A percentile compares a stretch with the other conserved stretches of the same genome.
Evolutionary conservation across 306 rosid genomes (phyloP).

Genomic region (Vigna angularis): DNA sequence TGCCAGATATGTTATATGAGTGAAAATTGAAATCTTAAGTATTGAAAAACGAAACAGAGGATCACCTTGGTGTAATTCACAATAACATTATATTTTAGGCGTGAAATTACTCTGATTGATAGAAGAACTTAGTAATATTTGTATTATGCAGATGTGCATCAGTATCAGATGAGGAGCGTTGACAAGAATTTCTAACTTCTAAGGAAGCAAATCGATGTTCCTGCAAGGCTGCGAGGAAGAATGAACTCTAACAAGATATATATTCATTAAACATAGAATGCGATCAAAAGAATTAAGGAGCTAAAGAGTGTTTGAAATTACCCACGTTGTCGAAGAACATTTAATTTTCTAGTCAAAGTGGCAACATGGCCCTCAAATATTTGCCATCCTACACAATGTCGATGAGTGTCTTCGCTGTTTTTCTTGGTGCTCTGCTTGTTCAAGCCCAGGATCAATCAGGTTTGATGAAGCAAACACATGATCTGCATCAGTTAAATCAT

Average conservation of each 20-base stretch:
- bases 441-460: constrained; percentile 63
- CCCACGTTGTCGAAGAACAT: not conserved
- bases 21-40: too few species aligned
- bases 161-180: not conserved
- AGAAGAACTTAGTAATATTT: not conserved
- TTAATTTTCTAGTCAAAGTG: not conserved
- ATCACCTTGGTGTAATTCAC: too few species aligned
- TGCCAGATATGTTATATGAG: too few species aligned
- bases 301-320: not conserved
- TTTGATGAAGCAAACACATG: not conserved
- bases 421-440: constrained; percentile 23
- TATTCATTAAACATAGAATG: not conserved
- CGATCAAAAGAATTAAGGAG: not conserved
- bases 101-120: not conserved
- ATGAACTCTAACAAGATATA: not conserved
- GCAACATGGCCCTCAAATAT: not conserved
- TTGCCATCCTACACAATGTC: not conserved
- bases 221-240: not conserved
- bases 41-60: too few species aligned
- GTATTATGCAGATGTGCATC: not conserved
- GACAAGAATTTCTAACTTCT: not conserved
- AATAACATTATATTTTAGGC: too few species aligned
- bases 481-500: not conserved
- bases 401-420: constrained; percentile 7
- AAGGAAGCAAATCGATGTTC: not conserved